Evolutionary conservation across 805 yeast genomes (phyloP), one percentile per base, ranked within the genome.

Genomic region (Grigorovia yakushimaensis): DNA sequence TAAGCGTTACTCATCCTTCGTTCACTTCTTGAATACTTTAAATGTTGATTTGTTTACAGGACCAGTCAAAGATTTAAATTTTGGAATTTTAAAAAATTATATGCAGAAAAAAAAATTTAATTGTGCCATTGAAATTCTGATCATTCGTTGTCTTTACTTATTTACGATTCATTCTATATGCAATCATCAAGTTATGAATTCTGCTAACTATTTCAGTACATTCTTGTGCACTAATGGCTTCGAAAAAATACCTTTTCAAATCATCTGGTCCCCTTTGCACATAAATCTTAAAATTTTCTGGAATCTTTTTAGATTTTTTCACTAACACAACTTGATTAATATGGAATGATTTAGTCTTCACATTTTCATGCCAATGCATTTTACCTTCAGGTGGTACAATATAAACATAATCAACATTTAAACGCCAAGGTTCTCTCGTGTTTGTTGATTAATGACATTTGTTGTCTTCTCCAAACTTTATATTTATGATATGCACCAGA

Each of bases 381-480:
- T 86, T 91, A 55, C 85, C 88, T 7, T 88, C 82, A 0, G 97
- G 96, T 57, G 67, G 66, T 5, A 87, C 78, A 43, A 91, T 77
- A 57, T 89, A 91, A 13, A 91, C 78, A 58, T 88, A 88, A 56
- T 88, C 95, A n/a, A 97, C 98, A 64, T 91, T 98, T 37, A 91
- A n/a, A 78, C 1, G 93, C 88, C 30, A 91, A 70, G 0, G 88
- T 78, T 56, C 93, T 78, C 56, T 88, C 95, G 51, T 86, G 86
- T 46, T 88, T 74, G 42, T 54, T 60, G 49, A 84, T 78, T 53
- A 91, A 81, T 0, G 94, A 81, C 79, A 83, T 77, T 20, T 88
- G 89, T 56, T 89, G 91, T 50, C 93, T 78, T 57, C 97, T 74
- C 85, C 88, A 86, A 0, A 91, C 95, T 17, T 78, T 81, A 77